A percentile compares a stretch with the other conserved stretches of the same genome.
Conservation (phyloP, 164 flowering plant species). For the Amborella trichopoda region DNA sequence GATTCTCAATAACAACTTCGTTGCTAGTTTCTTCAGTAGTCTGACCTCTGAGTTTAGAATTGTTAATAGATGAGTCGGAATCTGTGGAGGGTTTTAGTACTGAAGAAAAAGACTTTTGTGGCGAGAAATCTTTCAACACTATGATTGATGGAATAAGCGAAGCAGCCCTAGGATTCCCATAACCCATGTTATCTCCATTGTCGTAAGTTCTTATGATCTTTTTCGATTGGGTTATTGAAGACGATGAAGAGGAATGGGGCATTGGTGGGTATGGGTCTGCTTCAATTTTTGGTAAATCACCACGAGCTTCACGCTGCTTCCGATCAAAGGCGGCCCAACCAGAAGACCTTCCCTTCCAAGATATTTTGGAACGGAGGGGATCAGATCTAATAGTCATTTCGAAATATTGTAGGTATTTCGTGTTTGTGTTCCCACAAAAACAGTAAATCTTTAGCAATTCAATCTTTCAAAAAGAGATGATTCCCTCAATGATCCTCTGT, state of each 20-base stretch:
- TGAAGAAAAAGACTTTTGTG: conserved; percentile 42
- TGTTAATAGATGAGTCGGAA: conserved; percentile 6
- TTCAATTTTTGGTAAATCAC: conserved; percentile 12
- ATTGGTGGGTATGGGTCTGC: conserved; percentile 51
- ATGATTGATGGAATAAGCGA: too few species aligned
- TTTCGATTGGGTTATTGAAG: conserved; percentile 3
- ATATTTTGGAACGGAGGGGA: conserved; percentile 18
- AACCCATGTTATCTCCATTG: too few species aligned
- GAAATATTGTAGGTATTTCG: too few species aligned
- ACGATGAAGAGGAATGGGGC: conserved; percentile 7
- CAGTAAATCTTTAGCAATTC: too few species aligned
- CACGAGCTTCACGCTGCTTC: conserved; percentile 31
- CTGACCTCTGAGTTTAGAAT: conserved; percentile 4
- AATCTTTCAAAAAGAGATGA: too few species aligned
- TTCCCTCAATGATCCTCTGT: too few species aligned
- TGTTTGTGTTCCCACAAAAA: too few species aligned
- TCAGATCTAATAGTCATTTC: conserved; percentile 4
- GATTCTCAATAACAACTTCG: conserved; percentile 17
- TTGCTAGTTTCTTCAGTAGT: conserved; percentile 4
- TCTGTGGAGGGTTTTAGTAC: conserved; percentile 15
- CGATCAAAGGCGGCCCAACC: conserved; percentile 78
- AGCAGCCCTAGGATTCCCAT: too few species aligned
- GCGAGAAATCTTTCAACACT: conserved; percentile 1
- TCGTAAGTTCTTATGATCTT: too few species aligned
- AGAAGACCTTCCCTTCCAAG: conserved; percentile 26